These are phyloP conservation scores for Chaetomium globosum DNA, from an alignment of 2,329 filamentous ascomycete species.

Conservation along the genomic window DNA sequence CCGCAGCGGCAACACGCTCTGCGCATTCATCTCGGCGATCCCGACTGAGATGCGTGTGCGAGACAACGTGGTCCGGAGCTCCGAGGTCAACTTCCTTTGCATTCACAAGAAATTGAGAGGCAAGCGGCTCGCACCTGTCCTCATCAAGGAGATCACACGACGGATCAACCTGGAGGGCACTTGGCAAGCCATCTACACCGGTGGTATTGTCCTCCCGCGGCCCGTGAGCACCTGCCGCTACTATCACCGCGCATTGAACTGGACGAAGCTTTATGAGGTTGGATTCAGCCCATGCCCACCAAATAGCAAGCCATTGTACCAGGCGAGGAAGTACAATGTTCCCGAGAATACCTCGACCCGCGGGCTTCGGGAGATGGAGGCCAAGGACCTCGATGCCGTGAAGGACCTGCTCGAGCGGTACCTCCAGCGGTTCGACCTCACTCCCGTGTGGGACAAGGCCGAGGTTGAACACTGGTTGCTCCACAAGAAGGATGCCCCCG, in stretches of 20 bases:
- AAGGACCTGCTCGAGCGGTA: conserved; percentile 75
- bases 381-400: conserved; percentile 76
- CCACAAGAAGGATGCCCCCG: conserved; percentile 63
- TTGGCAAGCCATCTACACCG: conserved; percentile 96
- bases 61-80: conserved; percentile 71
- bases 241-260: conserved; percentile 91
- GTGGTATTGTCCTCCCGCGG: conserved; percentile 84
- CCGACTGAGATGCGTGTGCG: conserved; percentile 82
- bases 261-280: conserved; percentile 93
- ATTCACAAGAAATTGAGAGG: conserved; percentile 96
- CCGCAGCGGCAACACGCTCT: conserved; percentile 80
- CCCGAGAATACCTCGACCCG: conserved; percentile 72
- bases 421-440: conserved; percentile 77
- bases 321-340: conserved; percentile 83
- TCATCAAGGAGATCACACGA: conserved; percentile 97
- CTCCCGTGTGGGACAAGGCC: conserved; percentile 75
- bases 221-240: conserved; percentile 93
- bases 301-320: conserved; percentile 80
- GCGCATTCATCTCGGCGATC: conserved; percentile 94
- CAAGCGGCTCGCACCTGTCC: conserved; percentile 86
- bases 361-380: conserved; percentile 78
- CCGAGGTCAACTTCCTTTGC: conserved; percentile 97
- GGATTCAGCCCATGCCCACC: conserved; percentile 88
- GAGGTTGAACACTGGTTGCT: conserved; percentile 90
- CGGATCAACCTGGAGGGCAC: conserved; percentile 83